A percentile compares a stretch with the other conserved stretches of the same genome.
Evolutionary conservation across 129 eudicot species (phyloP).

Genomic region (Tagetes erecta): DNA sequence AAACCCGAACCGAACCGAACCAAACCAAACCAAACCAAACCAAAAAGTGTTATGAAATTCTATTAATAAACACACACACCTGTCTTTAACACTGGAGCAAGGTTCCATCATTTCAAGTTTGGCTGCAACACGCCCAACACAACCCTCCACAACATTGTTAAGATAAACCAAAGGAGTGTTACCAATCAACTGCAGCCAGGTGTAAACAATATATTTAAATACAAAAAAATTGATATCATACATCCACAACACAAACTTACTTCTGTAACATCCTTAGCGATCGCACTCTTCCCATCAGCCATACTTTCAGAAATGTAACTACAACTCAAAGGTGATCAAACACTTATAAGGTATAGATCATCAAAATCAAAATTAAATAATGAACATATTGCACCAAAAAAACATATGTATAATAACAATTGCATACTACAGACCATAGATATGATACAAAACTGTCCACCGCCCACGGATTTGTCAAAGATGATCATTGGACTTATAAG

Average conservation of each 20-base stretch:
- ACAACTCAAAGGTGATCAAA: conserved; percentile 12
- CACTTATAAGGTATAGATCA: not conserved
- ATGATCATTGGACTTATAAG: too few species aligned
- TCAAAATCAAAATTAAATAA: not conserved
- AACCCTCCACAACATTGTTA: conserved; percentile 71
- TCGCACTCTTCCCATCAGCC: conserved; percentile 57
- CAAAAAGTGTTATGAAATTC: not conserved
- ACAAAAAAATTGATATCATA: not conserved
- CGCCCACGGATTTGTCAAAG: too few species aligned
- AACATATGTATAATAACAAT: not conserved
- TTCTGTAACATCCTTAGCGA: conserved; percentile 84
- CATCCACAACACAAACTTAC: conserved; percentile 40
- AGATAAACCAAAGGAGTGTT: conserved; percentile 82
- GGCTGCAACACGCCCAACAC: conserved; percentile 77
- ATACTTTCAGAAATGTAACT: conserved; percentile 24
- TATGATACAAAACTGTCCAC: not conserved
- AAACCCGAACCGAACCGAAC: not conserved
- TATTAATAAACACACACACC: conserved; percentile 24
- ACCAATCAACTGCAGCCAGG: conserved; percentile 63
- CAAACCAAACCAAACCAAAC: not conserved
- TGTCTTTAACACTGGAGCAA: conserved; percentile 87
- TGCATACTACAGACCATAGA: not conserved
- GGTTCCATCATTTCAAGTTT: conserved; percentile 91
- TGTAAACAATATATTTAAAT: conserved; percentile 1
- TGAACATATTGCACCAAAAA: not conserved